Base-by-base conservation (phyloP, 176 grass and related monocot species). In the Cymbopogon citratus region DNA sequence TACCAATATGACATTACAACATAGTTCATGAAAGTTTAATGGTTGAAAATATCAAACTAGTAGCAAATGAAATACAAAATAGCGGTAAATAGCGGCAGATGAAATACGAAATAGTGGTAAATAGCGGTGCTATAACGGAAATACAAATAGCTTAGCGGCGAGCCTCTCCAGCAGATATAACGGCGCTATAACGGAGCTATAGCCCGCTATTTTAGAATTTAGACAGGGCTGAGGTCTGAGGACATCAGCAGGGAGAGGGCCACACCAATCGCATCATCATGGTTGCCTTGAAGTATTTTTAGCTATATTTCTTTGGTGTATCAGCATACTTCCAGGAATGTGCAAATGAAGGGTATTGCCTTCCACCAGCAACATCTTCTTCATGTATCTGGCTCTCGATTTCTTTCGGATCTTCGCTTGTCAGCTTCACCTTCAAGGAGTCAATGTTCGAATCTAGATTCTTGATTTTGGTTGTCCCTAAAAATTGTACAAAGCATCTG, bases 391-490 rank as follows among this genome's bases (percentile, higher is more conserved):
- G 74, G 46, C 83, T 71, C 4, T 43, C 51, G 3, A 97, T 90
- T 84, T 94, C 84, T 80, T 94, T 89, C 69, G 87, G 63, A 39
- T 94, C 89, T 19, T 92, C 87, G 24, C 92, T 60, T 12, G 81
- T 85, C 31, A 94, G 84, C 25, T 80, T 94, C 69, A 92, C 35
- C 69, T 87, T 90, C n/a, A 91, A 83, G 14, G 92, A 83, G 34
- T 77, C 89, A 85, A 94, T 92, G 81, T 90, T 94, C 54, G 80
- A 74, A 85, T 94, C 89, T 39, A 92, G 80, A 83, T 94, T 94
- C 63, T 90, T 94, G 36, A 92, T 92, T 76, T 92, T 94, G 28
- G 92, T 94, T 80, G 92, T 94, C 45, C 89, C 92, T 94, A 14
- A 56, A 85, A 81, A 77, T 85, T 56, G 11, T 45, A 76, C 14